Evolutionary conservation across 2,329 filamentous ascomycete genomes (phyloP).

Genomic region (Periconia digitata): DNA sequence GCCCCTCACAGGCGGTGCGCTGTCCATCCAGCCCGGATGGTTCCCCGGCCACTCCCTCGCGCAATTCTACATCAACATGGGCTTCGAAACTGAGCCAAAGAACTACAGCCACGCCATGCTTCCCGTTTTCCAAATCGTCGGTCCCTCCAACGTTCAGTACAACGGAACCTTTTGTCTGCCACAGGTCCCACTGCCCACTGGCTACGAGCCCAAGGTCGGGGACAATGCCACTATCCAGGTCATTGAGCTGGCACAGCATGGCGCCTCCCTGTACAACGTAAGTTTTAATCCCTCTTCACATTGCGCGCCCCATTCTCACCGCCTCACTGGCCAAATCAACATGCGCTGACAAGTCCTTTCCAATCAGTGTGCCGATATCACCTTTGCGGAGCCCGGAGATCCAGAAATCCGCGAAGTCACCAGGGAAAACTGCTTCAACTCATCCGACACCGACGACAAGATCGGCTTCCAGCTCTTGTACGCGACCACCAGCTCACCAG

Average conservation of each 20-base stretch:
- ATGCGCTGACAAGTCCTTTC: slow-evolving; percentile 6
- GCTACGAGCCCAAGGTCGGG: slow-evolving; percentile 71
- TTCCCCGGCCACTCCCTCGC: slow-evolving; percentile 85
- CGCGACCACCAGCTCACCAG: slow-evolving; percentile 50
- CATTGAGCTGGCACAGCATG: slow-evolving; percentile 80
- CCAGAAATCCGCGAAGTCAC: slow-evolving; percentile 77
- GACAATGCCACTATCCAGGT: slow-evolving; percentile 90
- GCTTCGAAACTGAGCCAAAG: slow-evolving; percentile 74
- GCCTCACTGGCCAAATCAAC: neutral
- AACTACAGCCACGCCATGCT: slow-evolving; percentile 91
- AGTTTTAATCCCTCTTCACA: no score
- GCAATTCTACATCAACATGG: slow-evolving; percentile 87
- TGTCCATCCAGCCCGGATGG: slow-evolving; percentile 93
- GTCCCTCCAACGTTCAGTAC: slow-evolving; percentile 81
- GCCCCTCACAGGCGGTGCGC: slow-evolving; percentile 83
- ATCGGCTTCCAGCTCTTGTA: slow-evolving; percentile 79
- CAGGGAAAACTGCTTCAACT: slow-evolving; percentile 85
- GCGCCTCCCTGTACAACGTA: slow-evolving; percentile 80
- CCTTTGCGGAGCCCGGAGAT: slow-evolving; percentile 78
- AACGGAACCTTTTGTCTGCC: slow-evolving; percentile 87
- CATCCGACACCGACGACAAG: slow-evolving; percentile 47
- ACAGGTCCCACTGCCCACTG: slow-evolving; percentile 79
- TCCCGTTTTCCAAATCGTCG: slow-evolving; percentile 77
- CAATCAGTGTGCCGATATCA: slow-evolving; percentile 96
- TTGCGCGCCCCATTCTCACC: no score